phyloP scores from a whole-genome alignment of 2,329 filamentous ascomycete species.

The Xenoacremonium recifei region DNA sequence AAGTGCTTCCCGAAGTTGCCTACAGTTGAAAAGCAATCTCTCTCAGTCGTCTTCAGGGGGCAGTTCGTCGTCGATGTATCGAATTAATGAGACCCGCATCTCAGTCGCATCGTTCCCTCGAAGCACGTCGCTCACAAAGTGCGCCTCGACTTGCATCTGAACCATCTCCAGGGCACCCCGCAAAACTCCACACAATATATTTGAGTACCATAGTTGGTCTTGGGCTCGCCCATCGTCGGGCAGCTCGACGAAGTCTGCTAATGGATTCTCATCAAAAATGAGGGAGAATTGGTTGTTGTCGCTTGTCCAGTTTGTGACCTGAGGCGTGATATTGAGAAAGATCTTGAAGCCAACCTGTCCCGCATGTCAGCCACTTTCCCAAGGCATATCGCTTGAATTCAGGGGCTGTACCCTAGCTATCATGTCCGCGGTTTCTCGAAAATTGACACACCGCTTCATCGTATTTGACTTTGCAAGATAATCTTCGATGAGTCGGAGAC shows the following conservation, averaged over 20 bases:
- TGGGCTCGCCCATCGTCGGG: constrained; percentile 94
- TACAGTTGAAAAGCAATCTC: no score
- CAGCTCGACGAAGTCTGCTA: constrained; percentile 96
- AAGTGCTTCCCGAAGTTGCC: no score
- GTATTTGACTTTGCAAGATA: constrained; percentile 95
- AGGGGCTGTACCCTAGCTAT: constrained; percentile 72
- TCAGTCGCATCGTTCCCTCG: constrained; percentile 95
- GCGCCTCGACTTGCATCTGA: constrained; percentile 97
- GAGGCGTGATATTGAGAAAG: constrained; percentile 94
- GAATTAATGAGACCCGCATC: constrained; percentile 88
- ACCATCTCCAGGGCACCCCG: constrained; percentile 96
- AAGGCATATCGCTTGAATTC: not conserved
- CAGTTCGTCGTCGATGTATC: constrained; percentile 97
- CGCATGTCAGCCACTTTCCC: constrained; percentile 15
- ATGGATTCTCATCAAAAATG: constrained; percentile 93
- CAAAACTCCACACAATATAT: constrained; percentile 91
- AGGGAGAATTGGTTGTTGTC: constrained; percentile 97
- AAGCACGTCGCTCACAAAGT: constrained; percentile 91
- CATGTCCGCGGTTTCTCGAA: constrained; percentile 94
- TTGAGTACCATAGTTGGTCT: constrained; percentile 97
- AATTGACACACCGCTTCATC: constrained; percentile 85
- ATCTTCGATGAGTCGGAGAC: constrained; percentile 91
- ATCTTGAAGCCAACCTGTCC: constrained; percentile 94
- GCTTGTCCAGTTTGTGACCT: constrained; percentile 90
- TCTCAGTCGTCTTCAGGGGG: constrained; percentile 89